These are phyloP conservation scores for Rubia peregrina DNA, from an alignment of 305 asterid species.

Conservation along the genomic window DNA sequence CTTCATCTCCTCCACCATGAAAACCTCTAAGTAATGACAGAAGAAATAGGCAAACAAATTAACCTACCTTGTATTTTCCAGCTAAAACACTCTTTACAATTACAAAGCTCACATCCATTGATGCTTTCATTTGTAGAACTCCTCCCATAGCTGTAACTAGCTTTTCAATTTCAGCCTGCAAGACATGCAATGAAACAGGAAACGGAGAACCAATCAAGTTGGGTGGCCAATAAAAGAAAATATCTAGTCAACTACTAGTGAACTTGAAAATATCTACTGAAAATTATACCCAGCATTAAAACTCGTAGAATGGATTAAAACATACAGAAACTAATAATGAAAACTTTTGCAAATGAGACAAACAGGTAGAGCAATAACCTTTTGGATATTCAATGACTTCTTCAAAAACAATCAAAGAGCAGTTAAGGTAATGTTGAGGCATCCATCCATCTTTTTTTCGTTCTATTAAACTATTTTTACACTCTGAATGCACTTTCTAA, in stretches of 20 bases:
- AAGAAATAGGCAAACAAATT: slow-evolving; percentile 10
- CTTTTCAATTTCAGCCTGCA: slow-evolving; percentile 66
- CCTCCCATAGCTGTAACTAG: slow-evolving; percentile 93
- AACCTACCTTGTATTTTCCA: slow-evolving; percentile 67
- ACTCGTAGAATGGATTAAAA: neutral
- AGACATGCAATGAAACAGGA: slow-evolving; percentile 14
- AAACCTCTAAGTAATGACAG: slow-evolving; percentile 5
- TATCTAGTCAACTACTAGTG: neutral
- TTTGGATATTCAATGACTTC: neutral
- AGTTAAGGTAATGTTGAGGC: neutral
- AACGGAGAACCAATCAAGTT: neutral
- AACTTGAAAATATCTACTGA: no score
- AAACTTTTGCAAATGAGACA: neutral
- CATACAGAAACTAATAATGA: neutral
- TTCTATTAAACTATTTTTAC: neutral
- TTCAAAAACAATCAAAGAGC: neutral
- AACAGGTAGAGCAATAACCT: neutral
- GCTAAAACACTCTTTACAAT: slow-evolving; percentile 84
- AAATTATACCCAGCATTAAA: neutral
- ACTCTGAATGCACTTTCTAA: neutral
- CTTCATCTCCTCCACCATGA: neutral
- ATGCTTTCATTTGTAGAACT: slow-evolving; percentile 52
- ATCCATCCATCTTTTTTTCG: neutral
- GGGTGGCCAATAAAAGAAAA: neutral
- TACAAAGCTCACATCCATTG: slow-evolving; percentile 83